Base-by-base conservation (phyloP, 2,329 filamentous ascomycete genomes). In the Cryphonectria parasitica region DNA sequence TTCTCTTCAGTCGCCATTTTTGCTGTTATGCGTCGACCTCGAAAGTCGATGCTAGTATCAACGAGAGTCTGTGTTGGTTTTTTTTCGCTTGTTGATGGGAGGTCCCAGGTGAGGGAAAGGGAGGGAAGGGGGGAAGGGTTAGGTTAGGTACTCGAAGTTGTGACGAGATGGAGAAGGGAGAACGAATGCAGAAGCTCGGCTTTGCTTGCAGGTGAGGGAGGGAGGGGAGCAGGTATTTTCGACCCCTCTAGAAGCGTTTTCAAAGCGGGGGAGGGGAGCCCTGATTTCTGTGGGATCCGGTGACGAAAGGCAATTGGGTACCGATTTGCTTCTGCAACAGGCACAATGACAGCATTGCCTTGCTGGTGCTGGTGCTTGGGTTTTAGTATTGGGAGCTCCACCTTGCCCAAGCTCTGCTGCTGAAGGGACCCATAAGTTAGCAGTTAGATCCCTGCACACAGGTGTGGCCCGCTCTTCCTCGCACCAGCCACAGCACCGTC, bases 1-100 rank as follows among this genome's bases (percentile, higher is more conserved):
- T 82, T 81, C 63, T 73, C 67, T 75, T 82, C 81, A 73, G 81
- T 79, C 69, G 80, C 78, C 81, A 83, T 83, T 63, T 65, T 79
- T 68, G 66, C 69, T 45, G 45, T 31, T 63, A 52, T 61, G 8
- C 1, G 31, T 67, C 28, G 60, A 54, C 19, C 54, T 10, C 39
- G 65, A 41, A 52, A 41, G 31, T 36, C 39, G 49, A 65, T 58
- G 31, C 39, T 31, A 52, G 15, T 52, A 52, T 68, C 56, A 64
- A 64, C 13, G 61, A 49, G 36, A 56, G 49, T 39, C 25, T 41
- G 49, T 63, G 19, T 65, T 28, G 49, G 49, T n/a, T n/a, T 49
- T n/a, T n/a, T 45, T 22, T 17, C 22, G 43, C 19, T 45, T 49
- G 19, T n/a, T n/a, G 22, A 8, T n/a, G 58, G 60, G 68, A 62